Conservation (phyloP, 139 green algal genomes). For the Eudorina sp. region DNA sequence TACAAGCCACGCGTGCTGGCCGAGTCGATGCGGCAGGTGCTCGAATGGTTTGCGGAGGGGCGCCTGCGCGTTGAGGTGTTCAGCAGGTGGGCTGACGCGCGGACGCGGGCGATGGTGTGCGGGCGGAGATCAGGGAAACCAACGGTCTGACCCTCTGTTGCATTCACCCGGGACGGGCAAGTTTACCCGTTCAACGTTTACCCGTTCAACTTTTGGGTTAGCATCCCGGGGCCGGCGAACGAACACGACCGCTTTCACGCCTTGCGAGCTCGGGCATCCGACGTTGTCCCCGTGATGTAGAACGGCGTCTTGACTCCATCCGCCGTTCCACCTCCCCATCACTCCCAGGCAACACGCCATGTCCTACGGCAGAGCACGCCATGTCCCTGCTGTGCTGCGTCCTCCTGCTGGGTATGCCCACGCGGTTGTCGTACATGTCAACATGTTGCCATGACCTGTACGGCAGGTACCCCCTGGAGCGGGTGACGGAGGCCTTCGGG, state of each 20-base stretch:
- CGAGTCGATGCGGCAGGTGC: slow-evolving; percentile 67
- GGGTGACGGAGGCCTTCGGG: slow-evolving; percentile 70
- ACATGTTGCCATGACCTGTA: neutral
- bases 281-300: no score
- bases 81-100: slow-evolving; percentile 70
- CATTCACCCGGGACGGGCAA: no score
- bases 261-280: no score
- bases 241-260: no score
- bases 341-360: no score
- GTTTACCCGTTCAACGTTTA: no score
- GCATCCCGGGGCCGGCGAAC: no score
- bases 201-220: no score
- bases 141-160: neutral
- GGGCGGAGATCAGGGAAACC: neutral
- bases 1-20: slow-evolving; percentile 71
- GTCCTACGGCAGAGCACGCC: neutral
- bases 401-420: neutral
- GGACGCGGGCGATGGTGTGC: no score
- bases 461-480: slow-evolving; percentile 65
- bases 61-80: slow-evolving; percentile 70
- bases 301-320: no score
- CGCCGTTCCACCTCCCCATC: no score
- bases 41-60: slow-evolving; percentile 67
- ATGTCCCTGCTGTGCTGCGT: no score
- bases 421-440: neutral